Conservation (phyloP, 2,329 filamentous ascomycete genomes). For the Nigrograna mackinnonii region DNA sequence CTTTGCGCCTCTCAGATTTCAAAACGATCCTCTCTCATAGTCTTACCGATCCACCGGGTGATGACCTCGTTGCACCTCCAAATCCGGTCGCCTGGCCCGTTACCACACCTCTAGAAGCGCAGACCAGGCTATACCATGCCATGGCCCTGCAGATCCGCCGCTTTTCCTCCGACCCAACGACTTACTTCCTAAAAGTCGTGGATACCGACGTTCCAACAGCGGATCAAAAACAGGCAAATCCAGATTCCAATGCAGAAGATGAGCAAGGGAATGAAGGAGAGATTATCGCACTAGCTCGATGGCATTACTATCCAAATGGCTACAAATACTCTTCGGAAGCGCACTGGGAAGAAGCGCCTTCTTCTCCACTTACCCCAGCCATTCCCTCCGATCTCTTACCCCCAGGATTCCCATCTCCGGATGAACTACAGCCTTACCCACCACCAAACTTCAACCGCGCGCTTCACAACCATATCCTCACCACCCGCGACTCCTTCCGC, state of each 20-base stretch:
- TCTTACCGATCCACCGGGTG: constrained; percentile 5
- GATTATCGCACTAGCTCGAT: constrained; percentile 12
- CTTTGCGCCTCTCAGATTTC: constrained; percentile 11
- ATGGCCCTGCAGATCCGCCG: constrained; percentile 8
- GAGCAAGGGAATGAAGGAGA: neutral
- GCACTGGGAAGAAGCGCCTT: constrained; percentile 5
- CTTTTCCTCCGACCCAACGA: constrained; percentile 8
- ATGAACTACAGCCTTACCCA: neutral
- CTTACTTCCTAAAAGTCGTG: constrained; percentile 11
- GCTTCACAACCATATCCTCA: constrained; percentile 10
- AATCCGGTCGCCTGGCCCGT: constrained; percentile 8
- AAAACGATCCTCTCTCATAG: constrained; percentile 8
- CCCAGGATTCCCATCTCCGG: neutral
- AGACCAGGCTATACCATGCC: constrained; percentile 6
- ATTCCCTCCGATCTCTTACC: neutral
- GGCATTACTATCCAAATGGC: constrained; percentile 9
- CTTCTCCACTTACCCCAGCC: too few species aligned
- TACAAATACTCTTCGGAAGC: constrained; percentile 7
- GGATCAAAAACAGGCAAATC: too few species aligned
- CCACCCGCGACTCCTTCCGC: constrained; percentile 5
- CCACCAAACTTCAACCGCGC: constrained; percentile 6
- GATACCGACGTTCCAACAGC: too few species aligned
- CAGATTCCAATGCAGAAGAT: neutral
- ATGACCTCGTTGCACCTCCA: constrained; percentile 11
- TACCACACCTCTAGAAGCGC: constrained; percentile 7